Evolutionary conservation across 805 yeast species (phyloP), one percentile per base, ranked within the genome.

Genomic region (Yarrowia porcina): DNA sequence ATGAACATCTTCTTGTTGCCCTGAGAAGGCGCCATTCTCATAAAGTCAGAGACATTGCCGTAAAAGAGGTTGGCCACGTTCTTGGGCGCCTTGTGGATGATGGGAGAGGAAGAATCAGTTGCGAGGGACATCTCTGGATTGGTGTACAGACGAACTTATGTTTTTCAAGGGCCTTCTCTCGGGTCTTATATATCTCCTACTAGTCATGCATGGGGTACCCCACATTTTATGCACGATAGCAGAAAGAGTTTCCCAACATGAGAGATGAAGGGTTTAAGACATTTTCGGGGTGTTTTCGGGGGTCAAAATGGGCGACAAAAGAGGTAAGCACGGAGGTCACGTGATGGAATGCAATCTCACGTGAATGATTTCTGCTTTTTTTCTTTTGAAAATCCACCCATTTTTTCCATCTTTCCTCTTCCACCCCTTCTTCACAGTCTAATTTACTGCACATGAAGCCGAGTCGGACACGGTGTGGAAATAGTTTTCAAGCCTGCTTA

Each of bases 21-120:
- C 39, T 41, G 61, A 0, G 27, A n/a, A 7, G 49, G 61, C 13
- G 61, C 47, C 36, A n/a, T 8, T 28, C 61, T 28, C 61, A 56
- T 56, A 7, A 56, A 56, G 17, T 56, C 61, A 11, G 61, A 2
- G 10, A 39, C 36, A n/a, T 39, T 39, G 12, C 61, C 61, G 42
- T 39, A 56, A 17, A 28, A 41, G 12, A 56, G 61, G 15, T 39
- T 8, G 32, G 67, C 32, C 12, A 63, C 63, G 45, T 68, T 67
- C 4, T 18, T 21, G 30, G 61, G 61, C n/a, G 61, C 47, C 49
- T 56, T 56, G 61, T 56, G 61, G 49, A 56, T 38, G 36, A 54
- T 56, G 4, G 20, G n/a, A 17, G 35, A 9, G 38, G 52, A 10
- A n/a, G 52, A 25, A 8, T 25, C 4, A 25, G 28, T 25, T n/a